These are phyloP conservation scores for Rhizophlyctis rosea DNA, from an alignment of 192 early-diverging fungal genomes.

Conservation along the genomic window DNA sequence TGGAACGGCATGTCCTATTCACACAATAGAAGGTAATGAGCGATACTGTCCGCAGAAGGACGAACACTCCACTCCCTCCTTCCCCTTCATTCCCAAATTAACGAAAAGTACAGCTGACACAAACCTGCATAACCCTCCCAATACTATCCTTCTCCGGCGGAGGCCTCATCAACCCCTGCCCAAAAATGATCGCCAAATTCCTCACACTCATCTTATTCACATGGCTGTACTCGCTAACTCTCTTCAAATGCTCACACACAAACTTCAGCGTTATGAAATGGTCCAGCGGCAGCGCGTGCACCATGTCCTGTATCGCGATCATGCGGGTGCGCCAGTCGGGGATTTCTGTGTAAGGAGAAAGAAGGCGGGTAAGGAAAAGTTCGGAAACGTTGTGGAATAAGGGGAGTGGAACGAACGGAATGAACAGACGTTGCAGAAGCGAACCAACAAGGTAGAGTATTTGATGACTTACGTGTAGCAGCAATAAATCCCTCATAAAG, in stretches of 20 bases:
- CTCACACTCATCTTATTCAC: slow-evolving; percentile 89
- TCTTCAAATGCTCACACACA: slow-evolving; percentile 48
- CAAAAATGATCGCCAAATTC: slow-evolving; percentile 94
- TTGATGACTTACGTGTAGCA: slow-evolving; percentile 40
- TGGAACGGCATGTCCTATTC: slow-evolving; percentile 49
- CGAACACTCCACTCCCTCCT: no score
- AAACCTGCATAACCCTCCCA: slow-evolving; percentile 23
- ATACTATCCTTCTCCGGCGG: slow-evolving; percentile 34
- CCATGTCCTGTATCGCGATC: slow-evolving; percentile 54
- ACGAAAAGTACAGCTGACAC: no score
- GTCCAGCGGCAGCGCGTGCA: slow-evolving; percentile 42
- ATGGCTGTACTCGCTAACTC: slow-evolving; percentile 55
- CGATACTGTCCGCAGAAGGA: no score
- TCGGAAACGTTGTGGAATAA: no score
- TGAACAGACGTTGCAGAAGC: no score
- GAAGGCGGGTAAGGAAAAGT: slow-evolving; percentile 1
- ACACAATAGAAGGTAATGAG: no score
- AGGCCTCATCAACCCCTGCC: slow-evolving; percentile 66
- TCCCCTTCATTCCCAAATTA: no score
- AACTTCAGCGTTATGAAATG: slow-evolving; percentile 48
- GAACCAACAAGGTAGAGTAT: no score
- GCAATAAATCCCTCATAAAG: slow-evolving; percentile 48
- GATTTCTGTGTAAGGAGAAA: slow-evolving; percentile 30
- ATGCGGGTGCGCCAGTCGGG: slow-evolving; percentile 46
- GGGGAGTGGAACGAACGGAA: no score